Conservation (phyloP, 768 basidiomycete species). For the Panellus pusillus region DNA sequence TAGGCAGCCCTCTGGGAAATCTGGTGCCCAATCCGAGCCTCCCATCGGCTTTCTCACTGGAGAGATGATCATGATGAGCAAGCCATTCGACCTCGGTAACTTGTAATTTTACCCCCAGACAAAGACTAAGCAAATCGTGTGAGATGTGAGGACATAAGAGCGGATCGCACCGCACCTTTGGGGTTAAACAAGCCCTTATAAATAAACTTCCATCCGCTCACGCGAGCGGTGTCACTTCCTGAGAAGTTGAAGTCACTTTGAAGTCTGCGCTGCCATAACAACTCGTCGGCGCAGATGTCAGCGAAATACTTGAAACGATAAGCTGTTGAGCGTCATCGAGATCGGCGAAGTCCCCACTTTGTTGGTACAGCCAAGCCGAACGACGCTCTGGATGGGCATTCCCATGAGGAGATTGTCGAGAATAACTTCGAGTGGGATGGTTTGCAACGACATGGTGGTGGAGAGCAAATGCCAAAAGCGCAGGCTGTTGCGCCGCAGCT, state of each 20-base stretch:
- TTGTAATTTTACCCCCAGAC: conserved; percentile 48
- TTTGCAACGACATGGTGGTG: conserved; percentile 42
- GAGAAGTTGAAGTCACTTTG: conserved; percentile 78
- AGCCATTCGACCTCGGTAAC: not conserved
- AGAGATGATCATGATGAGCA: conserved; percentile 6
- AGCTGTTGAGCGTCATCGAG: not conserved
- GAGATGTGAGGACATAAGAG: conserved; percentile 3
- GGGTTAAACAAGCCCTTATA: conserved; percentile 67
- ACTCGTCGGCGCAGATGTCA: conserved; percentile 63
- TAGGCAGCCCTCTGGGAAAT: conserved; percentile 32
- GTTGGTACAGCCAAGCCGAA: conserved; percentile 60
- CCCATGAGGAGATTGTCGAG: conserved; percentile 69
- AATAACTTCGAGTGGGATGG: conserved; percentile 76
- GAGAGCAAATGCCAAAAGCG: not conserved
- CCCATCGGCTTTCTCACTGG: conserved; percentile 60
- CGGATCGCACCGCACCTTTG: conserved; percentile 53
- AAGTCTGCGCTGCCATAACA: conserved; percentile 75
- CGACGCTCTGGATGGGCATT: conserved; percentile 54
- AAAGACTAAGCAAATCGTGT: conserved; percentile 35
- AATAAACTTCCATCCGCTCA: conserved; percentile 76
- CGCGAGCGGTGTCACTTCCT: conserved; percentile 67
- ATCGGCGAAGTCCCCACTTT: conserved; percentile 34
- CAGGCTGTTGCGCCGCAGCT: not conserved
- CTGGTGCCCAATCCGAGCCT: conserved; percentile 55
- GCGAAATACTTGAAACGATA: conserved; percentile 49